Conservation (phyloP, 768 basidiomycete genomes). For the Termitomyces sp. region DNA sequence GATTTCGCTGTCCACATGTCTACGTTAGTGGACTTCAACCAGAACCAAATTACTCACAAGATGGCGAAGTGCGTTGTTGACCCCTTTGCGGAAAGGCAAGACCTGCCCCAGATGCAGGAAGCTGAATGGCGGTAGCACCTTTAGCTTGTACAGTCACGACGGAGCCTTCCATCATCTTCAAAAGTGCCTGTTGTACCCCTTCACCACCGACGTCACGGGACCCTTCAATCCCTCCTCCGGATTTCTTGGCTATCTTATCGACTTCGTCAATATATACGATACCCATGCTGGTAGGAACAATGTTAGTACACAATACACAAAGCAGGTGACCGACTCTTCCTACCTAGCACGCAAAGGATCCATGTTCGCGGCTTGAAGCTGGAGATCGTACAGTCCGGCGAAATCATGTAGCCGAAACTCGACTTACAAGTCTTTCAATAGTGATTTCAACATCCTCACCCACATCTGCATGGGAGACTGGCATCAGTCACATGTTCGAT, state of each 20-base stretch:
- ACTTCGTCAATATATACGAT: conserved; percentile 97
- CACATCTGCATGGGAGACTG: conserved; percentile 51
- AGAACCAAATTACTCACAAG: conserved; percentile 21
- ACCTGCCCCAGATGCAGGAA: conserved; percentile 32
- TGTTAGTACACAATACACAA: neutral
- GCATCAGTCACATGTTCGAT: conserved; percentile 3
- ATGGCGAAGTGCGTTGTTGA: conserved; percentile 33
- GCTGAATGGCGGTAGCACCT: conserved; percentile 41
- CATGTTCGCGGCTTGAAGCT: conserved; percentile 89
- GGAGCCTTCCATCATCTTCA: conserved; percentile 94
- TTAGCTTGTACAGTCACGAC: conserved; percentile 78
- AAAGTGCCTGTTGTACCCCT: conserved; percentile 90
- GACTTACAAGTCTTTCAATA: conserved; percentile 70
- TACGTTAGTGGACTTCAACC: neutral
- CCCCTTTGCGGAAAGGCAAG: conserved; percentile 45
- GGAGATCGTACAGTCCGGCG: neutral
- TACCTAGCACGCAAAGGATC: conserved; percentile 80
- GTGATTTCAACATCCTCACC: conserved; percentile 96
- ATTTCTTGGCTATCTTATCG: conserved; percentile 83
- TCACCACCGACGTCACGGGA: conserved; percentile 91
- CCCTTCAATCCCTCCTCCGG: conserved; percentile 53
- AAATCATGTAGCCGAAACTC: neutral
- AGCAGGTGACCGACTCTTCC: neutral
- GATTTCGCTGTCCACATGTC: conserved; percentile 35
- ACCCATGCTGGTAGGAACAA: conserved; percentile 55